Percentiles rank a stretch among this genome's conserved stretches.
These are phyloP conservation scores for Purpureocillium lavendulum DNA, from an alignment of 2,329 filamentous ascomycete species.

Conservation along the genomic window DNA sequence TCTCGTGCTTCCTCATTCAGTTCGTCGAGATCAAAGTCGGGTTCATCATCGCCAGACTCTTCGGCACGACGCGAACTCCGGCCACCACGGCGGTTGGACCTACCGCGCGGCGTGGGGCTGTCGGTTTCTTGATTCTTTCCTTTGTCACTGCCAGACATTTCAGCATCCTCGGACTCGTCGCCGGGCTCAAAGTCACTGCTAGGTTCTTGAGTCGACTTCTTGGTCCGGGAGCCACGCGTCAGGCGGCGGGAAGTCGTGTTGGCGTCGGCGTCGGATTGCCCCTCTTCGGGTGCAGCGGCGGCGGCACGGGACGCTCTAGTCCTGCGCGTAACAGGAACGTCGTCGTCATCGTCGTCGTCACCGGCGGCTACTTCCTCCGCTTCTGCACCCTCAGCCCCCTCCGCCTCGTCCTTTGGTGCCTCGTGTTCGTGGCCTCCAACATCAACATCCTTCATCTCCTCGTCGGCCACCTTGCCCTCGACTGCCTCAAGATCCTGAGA, in stretches of 20 bases:
- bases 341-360: slow-evolving; percentile 40
- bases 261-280: slow-evolving; percentile 17
- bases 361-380: slow-evolving; percentile 19
- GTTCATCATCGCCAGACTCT: slow-evolving; percentile 49
- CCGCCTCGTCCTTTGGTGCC: slow-evolving; percentile 16
- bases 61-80: slow-evolving; percentile 38
- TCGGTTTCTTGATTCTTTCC: slow-evolving; percentile 31
- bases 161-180: slow-evolving; percentile 49
- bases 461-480: slow-evolving; percentile 19
- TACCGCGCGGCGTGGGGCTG: slow-evolving; percentile 42
- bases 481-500: slow-evolving; percentile 20
- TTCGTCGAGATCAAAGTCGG: slow-evolving; percentile 53
- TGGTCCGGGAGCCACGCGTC: slow-evolving; percentile 34
- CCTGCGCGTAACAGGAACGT: slow-evolving; percentile 37
- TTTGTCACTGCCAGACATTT: slow-evolving; percentile 32
- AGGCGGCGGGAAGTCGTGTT: slow-evolving; percentile 32
- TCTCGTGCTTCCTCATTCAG: slow-evolving; percentile 59
- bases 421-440: slow-evolving; percentile 18
- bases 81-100: slow-evolving; percentile 27
- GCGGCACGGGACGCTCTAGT: slow-evolving; percentile 30
- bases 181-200: slow-evolving; percentile 55
- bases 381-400: slow-evolving; percentile 19
- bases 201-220: slow-evolving; percentile 40
- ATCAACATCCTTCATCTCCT: slow-evolving; percentile 18
- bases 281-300: slow-evolving; percentile 20